Evolutionary conservation across 305 asterid genomes (phyloP), one percentile per base, ranked within the genome.

Genomic region (Fraxinus velutina): DNA sequence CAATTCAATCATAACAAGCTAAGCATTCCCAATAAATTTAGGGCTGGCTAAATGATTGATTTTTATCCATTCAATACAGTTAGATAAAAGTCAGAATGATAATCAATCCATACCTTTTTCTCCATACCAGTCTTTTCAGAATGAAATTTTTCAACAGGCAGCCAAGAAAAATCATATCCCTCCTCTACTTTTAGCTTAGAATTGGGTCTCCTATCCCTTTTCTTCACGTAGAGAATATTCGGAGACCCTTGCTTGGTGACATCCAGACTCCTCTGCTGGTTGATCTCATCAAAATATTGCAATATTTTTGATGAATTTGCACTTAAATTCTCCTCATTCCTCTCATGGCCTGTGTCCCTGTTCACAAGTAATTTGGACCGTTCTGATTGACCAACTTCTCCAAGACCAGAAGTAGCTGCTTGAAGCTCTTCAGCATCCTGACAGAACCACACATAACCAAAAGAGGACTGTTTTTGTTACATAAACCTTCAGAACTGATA

Each of bases 201-300:
- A 70, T 70, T 70, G 75, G 75, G 75, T 70, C 42, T 70, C 39
- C 75, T 70, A 1, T 70, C 75, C 75, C 75, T 29, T 30, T 68
- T 68, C 12, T 70, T 32, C 75, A 30, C 10, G 5, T 12, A 13
- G 21, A 4, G 39, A 29, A 70, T 7, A 30, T 70, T 30, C 42
- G 1, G 22, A 30, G 0, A 30, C 30, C 8, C 75, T 70, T 70
- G 42, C 75, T 68, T 13, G 75, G 22, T 10, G 39, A 68, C 21
- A 13, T 68, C 37, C 9, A 68, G 22, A 29, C 75, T 13, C 6
- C 13, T 68, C 39, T 1, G 75, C 42, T 70, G 42, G 42, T 15
- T 30, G 42, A 13, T 12, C 42, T 29, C 10, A 12, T 70, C 75
- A 70, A 70, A 70, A 70, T 70, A 10, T 30, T 30, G 75, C 7